Evolutionary conservation across 257 asterid species (phyloP).

Genomic region (Petrea volubilis): DNA sequence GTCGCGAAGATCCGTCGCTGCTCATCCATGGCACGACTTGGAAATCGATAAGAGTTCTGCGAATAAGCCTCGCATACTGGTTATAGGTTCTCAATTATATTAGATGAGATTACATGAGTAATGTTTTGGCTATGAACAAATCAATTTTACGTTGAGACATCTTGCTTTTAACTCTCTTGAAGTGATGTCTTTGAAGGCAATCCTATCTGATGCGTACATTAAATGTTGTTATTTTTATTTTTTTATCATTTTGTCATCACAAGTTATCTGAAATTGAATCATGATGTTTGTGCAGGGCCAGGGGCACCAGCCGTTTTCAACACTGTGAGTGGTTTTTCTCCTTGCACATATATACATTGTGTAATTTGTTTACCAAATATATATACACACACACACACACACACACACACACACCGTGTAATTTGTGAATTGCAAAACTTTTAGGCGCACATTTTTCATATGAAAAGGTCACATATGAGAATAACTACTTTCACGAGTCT

Average conservation of each 20-base stretch:
- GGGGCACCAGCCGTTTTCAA: slow-evolving; percentile 89
- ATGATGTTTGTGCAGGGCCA: slow-evolving; percentile 63
- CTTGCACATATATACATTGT: not conserved
- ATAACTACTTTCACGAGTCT: not conserved
- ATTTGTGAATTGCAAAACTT: not conserved
- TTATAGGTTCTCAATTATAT: not conserved
- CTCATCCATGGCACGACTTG: slow-evolving; percentile 98
- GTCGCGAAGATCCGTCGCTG: slow-evolving; percentile 74
- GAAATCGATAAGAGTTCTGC: slow-evolving; percentile 61
- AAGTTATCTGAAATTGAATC: not conserved
- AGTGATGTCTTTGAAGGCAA: not conserved
- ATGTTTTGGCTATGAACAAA: not conserved
- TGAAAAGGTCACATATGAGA: not conserved
- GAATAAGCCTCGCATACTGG: not conserved
- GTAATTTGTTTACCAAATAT: too few species aligned
- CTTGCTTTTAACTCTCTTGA: not conserved
- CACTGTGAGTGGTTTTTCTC: slow-evolving; percentile 61
- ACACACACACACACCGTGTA: too few species aligned
- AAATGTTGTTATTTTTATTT: not conserved
- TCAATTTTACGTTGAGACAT: not conserved
- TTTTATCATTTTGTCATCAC: not conserved
- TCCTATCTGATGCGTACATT: not conserved
- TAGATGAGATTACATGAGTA: not conserved
- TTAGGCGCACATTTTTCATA: not conserved
- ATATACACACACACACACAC: too few species aligned